Evolutionary conservation across 140 eudicot species (phyloP), one percentile per base, ranked within the genome.

Genomic region (Senecio squalidus): DNA sequence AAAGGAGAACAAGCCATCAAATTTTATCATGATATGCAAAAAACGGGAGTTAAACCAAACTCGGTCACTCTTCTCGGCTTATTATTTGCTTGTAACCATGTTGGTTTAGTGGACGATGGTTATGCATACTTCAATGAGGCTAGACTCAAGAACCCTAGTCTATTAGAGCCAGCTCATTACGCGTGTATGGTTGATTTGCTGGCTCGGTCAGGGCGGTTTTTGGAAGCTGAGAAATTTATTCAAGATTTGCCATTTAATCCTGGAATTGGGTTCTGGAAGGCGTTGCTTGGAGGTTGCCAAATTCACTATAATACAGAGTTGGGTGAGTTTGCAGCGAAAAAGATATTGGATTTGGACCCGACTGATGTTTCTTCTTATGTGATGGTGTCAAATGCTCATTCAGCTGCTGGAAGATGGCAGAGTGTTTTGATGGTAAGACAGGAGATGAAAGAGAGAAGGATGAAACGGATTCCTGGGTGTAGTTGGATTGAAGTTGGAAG

Each of bases 241-340:
- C 67, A 28, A 28, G 87, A 81, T 53, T 78, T 84, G 69, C 90
- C 96, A 3, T 88, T 88, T 50, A 79, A 84, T 34, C 96, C 96
- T 6, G 94, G 94, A 26, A 54, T 84, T 1, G 94, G 94, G 58
- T 81, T 88, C 36, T 88, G 96, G 94, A 88, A 88, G 62, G 90
- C 96, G 1, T 64, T 88, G 66, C 81, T 88, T 16, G 85, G 90
- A 27, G 96, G 96, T 51, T 84, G 96, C 61, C 96, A 66, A 45
- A 79, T 88, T 24, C 94, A 88, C 50, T 64, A 76, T n/a, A 84
- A 84, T 46, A 49, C 31, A 39, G 75, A 65, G 36, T 60, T 84
- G 67, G 96, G 90, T 14, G 81, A 79, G 54, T 52, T 73, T 39
- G 94, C 85, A 0, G 85, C 78, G 13, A 54, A 45, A 51, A 78